These are phyloP conservation scores for Scenedesmus sp. DNA, from an alignment of 163 green algal genomes.

Conservation along the genomic window DNA sequence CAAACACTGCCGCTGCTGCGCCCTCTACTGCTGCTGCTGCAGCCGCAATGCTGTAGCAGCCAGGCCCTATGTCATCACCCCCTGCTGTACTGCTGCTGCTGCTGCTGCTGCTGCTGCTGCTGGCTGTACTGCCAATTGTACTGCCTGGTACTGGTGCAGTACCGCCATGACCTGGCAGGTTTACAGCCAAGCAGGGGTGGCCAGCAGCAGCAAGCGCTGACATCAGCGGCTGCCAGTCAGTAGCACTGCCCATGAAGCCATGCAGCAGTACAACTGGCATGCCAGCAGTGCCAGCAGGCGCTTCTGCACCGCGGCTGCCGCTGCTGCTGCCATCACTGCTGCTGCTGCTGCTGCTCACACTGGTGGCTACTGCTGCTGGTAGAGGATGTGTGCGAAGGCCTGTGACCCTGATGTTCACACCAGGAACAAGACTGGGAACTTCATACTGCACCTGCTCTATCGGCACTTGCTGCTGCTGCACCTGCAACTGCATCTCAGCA, in stretches of 20 bases:
- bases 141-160: constrained; percentile 34
- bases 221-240: constrained; percentile 85
- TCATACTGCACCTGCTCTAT: constrained; percentile 40
- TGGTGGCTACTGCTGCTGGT: background rate
- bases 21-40: constrained; percentile 52
- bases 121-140: constrained; percentile 3
- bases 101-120: background rate
- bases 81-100: constrained; percentile 22
- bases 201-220: constrained; percentile 59
- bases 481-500: background rate
- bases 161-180: constrained; percentile 86
- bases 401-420: constrained; percentile 25
- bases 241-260: constrained; percentile 83
- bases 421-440: background rate
- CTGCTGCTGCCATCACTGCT: constrained; percentile 13
- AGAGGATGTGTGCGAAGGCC: background rate
- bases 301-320: constrained; percentile 27
- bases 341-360: constrained; percentile 19
- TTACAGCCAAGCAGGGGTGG: constrained; percentile 75
- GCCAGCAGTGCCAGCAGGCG: background rate
- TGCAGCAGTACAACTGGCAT: constrained; percentile 86
- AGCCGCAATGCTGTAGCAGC: constrained; percentile 19
- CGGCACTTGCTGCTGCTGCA: background rate
- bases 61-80: background rate
- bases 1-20: constrained; percentile 51